Conservation (phyloP, 1,284 basidiomycete species). For the Phellopilus nigrolimitatus region DNA sequence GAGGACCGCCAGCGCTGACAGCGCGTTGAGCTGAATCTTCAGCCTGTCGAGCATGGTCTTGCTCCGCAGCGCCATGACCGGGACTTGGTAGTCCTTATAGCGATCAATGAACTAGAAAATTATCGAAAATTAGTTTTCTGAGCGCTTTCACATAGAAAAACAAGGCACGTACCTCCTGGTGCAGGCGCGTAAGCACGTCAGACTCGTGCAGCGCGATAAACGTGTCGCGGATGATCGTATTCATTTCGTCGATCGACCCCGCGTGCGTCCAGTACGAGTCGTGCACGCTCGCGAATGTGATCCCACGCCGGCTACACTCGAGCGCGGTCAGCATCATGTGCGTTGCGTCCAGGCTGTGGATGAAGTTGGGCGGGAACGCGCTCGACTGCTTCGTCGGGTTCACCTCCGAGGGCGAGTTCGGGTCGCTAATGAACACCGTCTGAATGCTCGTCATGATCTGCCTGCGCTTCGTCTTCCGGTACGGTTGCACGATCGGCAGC, state of each 20-base stretch:
- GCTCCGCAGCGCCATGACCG: conserved; percentile 48
- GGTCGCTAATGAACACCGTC: conserved; percentile 92
- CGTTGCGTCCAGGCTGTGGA: conserved; percentile 96
- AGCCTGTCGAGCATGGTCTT: conserved; percentile 28
- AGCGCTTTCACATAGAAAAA: not conserved
- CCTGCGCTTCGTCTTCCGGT: conserved; percentile 80
- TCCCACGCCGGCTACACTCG: conserved; percentile 56
- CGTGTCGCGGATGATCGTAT: conserved; percentile 83
- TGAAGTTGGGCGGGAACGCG: conserved; percentile 98
- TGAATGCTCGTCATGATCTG: conserved; percentile 86
- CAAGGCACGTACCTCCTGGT: not conserved
- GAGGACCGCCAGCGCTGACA: conserved; percentile 27
- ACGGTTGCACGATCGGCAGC: conserved; percentile 94
- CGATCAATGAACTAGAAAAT: conserved; percentile 66
- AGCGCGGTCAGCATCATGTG: conserved; percentile 99
- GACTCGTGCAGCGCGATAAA: conserved; percentile 92
- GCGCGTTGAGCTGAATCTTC: conserved; percentile 37
- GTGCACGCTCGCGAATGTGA: conserved; percentile 91
- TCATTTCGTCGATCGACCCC: conserved; percentile 85
- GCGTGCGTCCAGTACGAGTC: conserved; percentile 99
- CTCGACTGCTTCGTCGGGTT: conserved; percentile 86
- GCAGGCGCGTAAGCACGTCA: conserved; percentile 57
- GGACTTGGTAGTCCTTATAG: conserved; percentile 73
- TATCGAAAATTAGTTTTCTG: conserved; percentile 13
- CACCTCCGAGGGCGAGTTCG: conserved; percentile 76